Percentiles rank a stretch among this genome's conserved stretches.
phyloP scores from a whole-genome alignment of 2,329 filamentous ascomycete species.

The Phoma sp. region DNA sequence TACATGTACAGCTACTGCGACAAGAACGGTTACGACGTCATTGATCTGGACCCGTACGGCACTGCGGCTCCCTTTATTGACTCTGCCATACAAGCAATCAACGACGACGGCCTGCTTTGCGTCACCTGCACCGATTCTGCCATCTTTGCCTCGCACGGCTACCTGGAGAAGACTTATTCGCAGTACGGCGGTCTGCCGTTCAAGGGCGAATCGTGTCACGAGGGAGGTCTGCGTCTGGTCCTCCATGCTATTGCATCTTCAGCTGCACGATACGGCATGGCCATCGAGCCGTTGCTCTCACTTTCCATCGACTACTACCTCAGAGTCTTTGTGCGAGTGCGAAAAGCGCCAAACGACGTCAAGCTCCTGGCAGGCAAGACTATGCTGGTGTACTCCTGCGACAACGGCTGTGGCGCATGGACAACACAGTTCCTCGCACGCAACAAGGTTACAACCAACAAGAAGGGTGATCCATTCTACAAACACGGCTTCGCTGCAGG shows the following conservation, averaged over 20 bases:
- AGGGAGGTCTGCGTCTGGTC: constrained; percentile 86
- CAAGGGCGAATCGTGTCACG: constrained; percentile 86
- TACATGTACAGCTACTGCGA: constrained; percentile 85
- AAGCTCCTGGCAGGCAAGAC: constrained; percentile 91
- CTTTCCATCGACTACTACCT: constrained; percentile 97
- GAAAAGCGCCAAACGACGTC: constrained; percentile 80
- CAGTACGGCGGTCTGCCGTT: constrained; percentile 91
- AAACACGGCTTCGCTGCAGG: constrained; percentile 80
- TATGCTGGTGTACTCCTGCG: constrained; percentile 92
- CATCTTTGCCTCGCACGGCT: constrained; percentile 92
- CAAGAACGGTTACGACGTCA: constrained; percentile 77
- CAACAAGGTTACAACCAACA: constrained; percentile 71
- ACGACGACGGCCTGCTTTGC: constrained; percentile 88
- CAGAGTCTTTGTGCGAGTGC: constrained; percentile 84
- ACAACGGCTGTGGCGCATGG: constrained; percentile 91
- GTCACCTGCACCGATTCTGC: constrained; percentile 97
- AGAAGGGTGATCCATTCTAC: constrained; percentile 72
- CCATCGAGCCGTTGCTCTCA: constrained; percentile 89
- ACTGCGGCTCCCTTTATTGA: constrained; percentile 93
- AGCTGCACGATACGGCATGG: constrained; percentile 83
- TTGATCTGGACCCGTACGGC: constrained; percentile 96
- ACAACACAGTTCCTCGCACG: constrained; percentile 79
- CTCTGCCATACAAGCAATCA: constrained; percentile 83
- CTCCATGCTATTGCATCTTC: constrained; percentile 81
- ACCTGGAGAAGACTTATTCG: constrained; percentile 91